A percentile compares a stretch with the other conserved stretches of the same genome.
These are phyloP conservation scores for Candida sp. DNA, from an alignment of 1,139 yeast species.

Conservation along the genomic window DNA sequence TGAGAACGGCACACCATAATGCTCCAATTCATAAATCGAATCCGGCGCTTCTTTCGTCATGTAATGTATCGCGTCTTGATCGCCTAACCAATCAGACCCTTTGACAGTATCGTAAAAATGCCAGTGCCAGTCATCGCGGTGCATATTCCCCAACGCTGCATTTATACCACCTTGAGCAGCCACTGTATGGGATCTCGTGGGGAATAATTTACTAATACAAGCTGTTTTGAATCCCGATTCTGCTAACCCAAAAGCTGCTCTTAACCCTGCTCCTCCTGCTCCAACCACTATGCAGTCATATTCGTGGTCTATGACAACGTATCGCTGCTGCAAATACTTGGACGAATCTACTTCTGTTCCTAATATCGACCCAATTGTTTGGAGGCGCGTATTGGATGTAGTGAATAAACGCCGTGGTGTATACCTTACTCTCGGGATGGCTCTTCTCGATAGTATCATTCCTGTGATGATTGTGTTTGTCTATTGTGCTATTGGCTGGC, in stretches of 20 bases:
- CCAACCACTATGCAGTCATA: conserved; percentile 98
- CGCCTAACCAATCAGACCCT: conserved; percentile 99
- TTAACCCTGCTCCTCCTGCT: conserved; percentile 99
- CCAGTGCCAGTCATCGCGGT: conserved; percentile 99
- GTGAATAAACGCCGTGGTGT: conserved; percentile 4
- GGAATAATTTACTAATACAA: conserved; percentile 95
- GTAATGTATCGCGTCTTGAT: conserved; percentile 98
- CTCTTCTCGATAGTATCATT: background rate
- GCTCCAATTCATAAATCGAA: conserved; percentile 95
- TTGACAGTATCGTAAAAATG: conserved; percentile 99
- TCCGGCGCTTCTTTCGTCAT: conserved; percentile 99
- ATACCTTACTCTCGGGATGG: background rate
- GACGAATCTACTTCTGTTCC: conserved; percentile 53
- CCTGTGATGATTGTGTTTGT: background rate
- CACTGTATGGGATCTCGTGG: conserved; percentile 98
- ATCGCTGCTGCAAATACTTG: conserved; percentile 66
- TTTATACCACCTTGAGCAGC: conserved; percentile 99
- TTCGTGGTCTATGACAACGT: conserved; percentile 95
- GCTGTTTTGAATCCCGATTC: conserved; percentile 98
- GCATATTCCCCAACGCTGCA: conserved; percentile 98
- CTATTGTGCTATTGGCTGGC: background rate
- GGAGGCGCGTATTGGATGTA: conserved; percentile 13
- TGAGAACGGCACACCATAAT: conserved; percentile 98
- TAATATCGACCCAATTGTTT: conserved; percentile 49
- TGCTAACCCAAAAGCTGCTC: conserved; percentile 98